Conservation (phyloP, 1,284 basidiomycete genomes). For the Fomitopsis pinicola region DNA sequence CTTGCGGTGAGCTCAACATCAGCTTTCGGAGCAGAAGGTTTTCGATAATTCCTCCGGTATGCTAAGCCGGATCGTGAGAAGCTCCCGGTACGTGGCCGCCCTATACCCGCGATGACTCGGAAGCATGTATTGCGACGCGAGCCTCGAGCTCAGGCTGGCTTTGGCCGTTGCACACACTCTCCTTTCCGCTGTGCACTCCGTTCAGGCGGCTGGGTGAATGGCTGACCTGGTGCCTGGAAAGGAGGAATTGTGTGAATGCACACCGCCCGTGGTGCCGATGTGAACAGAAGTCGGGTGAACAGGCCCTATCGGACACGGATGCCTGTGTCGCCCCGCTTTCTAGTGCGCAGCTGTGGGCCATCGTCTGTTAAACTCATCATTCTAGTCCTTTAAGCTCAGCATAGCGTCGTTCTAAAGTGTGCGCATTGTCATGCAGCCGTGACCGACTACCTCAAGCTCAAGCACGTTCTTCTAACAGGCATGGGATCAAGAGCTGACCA, state of each 20-base stretch:
- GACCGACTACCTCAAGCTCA: neutral
- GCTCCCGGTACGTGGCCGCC: neutral
- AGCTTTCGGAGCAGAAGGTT: neutral
- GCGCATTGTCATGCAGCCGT: neutral
- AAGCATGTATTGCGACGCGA: neutral
- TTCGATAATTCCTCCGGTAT: neutral
- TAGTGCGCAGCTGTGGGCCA: neutral
- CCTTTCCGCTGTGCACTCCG: neutral
- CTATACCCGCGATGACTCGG: neutral
- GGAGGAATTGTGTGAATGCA: neutral
- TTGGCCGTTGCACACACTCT: neutral
- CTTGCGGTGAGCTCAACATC: neutral
- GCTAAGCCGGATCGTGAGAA: neutral
- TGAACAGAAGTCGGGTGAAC: neutral
- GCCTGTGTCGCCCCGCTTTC: neutral
- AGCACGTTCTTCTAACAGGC: neutral
- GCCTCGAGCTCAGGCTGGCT: neutral
- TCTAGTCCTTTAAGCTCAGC: neutral
- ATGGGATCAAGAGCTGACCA: neutral
- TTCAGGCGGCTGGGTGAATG: neutral
- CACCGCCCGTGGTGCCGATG: neutral
- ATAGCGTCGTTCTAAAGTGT: neutral
- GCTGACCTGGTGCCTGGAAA: neutral
- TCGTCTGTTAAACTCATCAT: neutral
- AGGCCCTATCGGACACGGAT: neutral